Conservation (phyloP, 441 rosid species). For the Iberis amara region DNA sequence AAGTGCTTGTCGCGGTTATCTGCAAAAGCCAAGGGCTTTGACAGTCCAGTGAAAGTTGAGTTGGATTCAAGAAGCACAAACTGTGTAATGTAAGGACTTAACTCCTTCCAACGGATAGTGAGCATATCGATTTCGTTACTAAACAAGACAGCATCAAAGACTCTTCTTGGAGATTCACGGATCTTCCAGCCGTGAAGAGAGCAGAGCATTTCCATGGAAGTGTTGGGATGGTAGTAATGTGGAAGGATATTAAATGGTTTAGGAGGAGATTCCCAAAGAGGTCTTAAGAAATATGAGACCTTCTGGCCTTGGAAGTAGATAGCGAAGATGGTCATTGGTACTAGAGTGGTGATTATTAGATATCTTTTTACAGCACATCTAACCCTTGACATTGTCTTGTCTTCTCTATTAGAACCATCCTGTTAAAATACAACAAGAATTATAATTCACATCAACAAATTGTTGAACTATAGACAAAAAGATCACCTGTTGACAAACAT, state of each 20-base stretch:
- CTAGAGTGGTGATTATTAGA: constrained; percentile 38
- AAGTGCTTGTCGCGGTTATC: constrained; percentile 41
- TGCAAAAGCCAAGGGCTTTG: constrained; percentile 56
- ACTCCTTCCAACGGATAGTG: constrained; percentile 80
- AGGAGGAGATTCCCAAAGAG: constrained; percentile 85
- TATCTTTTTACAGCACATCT: constrained; percentile 50
- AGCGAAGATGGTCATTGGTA: constrained; percentile 53
- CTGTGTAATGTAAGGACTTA: constrained; percentile 65
- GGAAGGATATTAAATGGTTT: constrained; percentile 60
- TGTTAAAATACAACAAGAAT: constrained; percentile 14
- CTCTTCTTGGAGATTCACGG: constrained; percentile 74
- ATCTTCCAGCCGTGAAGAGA: constrained; percentile 81
- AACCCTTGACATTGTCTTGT: constrained; percentile 50
- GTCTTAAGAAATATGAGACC: constrained; percentile 78
- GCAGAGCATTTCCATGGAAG: constrained; percentile 72
- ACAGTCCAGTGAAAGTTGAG: constrained; percentile 73
- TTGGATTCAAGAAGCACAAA: constrained; percentile 89
- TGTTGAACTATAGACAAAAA: too few relatives aligned
- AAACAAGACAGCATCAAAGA: constrained; percentile 83
- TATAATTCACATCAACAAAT: too few relatives aligned
- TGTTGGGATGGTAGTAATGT: constrained; percentile 73
- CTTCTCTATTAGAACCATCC: constrained; percentile 48
- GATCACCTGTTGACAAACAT: constrained; percentile 65
- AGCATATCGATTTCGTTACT: constrained; percentile 77
- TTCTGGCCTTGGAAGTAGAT: constrained; percentile 80